Conservation (phyloP, 2,329 filamentous ascomycete species). For the Alternaria incomplexa region DNA sequence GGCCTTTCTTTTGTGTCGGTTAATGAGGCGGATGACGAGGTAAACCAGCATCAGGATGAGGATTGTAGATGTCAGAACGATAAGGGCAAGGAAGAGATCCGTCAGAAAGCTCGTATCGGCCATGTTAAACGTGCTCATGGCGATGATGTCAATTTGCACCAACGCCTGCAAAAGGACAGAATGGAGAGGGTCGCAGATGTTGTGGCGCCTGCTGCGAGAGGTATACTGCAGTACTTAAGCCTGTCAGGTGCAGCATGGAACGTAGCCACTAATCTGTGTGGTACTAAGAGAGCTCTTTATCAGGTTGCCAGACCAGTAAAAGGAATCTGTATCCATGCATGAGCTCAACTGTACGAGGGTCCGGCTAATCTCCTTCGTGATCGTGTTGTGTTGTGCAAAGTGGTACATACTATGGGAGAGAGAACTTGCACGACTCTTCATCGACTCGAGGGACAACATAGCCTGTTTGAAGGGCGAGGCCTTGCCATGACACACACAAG, state of each 20-base stretch:
- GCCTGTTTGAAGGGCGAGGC: neutral
- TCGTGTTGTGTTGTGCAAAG: slow-evolving; percentile 1
- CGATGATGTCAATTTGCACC: neutral
- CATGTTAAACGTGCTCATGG: slow-evolving; percentile 1
- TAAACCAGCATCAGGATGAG: slow-evolving; percentile 24
- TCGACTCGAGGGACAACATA: slow-evolving; percentile 4
- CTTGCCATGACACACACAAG: neutral
- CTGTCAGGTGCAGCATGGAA: neutral
- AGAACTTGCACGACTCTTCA: neutral
- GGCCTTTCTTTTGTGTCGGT: neutral
- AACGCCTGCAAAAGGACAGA: neutral
- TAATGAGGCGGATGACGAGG: slow-evolving; percentile 15
- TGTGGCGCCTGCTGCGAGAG: slow-evolving; percentile 9
- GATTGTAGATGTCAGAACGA: slow-evolving; percentile 18
- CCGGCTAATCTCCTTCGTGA: neutral
- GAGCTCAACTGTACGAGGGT: neutral
- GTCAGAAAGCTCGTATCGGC: neutral
- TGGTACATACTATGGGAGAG: neutral
- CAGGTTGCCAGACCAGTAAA: neutral
- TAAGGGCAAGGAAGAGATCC: slow-evolving; percentile 21
- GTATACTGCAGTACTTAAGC: slow-evolving; percentile 16
- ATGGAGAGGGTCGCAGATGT: neutral
- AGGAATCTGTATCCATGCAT: neutral
- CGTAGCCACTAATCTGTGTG: neutral
- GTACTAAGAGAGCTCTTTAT: neutral